Evolutionary conservation across 305 asterid species (phyloP).

Genomic region (Solanum hybrid): DNA sequence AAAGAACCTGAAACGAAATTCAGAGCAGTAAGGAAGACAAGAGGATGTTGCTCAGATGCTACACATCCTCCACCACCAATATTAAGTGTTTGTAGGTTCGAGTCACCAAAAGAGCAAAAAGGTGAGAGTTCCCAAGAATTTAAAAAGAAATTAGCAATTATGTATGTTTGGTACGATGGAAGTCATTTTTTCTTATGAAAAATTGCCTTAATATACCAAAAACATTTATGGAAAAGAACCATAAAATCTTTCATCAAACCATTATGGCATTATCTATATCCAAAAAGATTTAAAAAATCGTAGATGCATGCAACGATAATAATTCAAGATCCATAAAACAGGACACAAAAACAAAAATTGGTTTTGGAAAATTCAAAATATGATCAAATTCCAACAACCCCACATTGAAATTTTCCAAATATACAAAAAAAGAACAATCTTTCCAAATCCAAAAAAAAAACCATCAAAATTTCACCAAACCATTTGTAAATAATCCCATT

Average conservation of each 20-base stretch:
- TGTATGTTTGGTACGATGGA: neutral
- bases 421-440: neutral
- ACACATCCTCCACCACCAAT: neutral
- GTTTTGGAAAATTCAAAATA: neutral
- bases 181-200: neutral
- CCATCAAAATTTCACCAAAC: neutral
- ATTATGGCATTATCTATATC: neutral
- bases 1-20: neutral
- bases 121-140: neutral
- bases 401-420: slow-evolving; percentile 9
- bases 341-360: neutral
- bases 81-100: neutral
- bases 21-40: neutral
- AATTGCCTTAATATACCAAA: neutral
- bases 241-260: neutral
- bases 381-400: neutral
- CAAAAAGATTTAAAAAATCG: neutral
- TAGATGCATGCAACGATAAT: neutral
- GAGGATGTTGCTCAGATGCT: neutral
- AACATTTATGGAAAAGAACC: neutral
- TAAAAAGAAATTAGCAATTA: no score
- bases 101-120: neutral
- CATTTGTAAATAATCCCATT: neutral
- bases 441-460: neutral
- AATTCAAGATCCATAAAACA: neutral